Evolutionary conservation across 148 eudicot species (phyloP).

Genomic region (Nepenthes mirabilis): DNA sequence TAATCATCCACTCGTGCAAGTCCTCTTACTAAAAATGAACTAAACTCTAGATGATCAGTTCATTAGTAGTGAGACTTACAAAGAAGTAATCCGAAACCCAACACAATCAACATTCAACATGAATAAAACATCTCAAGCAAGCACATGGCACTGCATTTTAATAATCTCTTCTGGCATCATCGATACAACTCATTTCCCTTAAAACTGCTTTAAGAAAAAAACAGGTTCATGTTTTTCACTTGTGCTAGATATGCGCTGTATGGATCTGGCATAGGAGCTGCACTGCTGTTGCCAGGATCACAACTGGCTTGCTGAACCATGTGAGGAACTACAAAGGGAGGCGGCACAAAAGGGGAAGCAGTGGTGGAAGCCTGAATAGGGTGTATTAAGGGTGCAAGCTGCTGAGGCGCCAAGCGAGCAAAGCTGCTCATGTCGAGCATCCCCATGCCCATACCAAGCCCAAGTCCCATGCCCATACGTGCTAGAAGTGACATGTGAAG

Average conservation of each 20-base stretch:
- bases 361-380: conserved; percentile 16
- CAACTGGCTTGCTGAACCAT: conserved; percentile 23
- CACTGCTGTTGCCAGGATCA: conserved; percentile 16
- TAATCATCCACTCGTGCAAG: no score
- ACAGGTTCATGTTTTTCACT: conserved; percentile 12
- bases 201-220: no score
- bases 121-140: no score
- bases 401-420: conserved; percentile 15
- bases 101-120: no score
- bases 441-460: conserved; percentile 52
- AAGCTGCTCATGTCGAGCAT: conserved; percentile 29
- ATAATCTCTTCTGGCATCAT: no score
- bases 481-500: conserved; percentile 71
- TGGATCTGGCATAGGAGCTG: conserved; percentile 35
- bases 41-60: no score
- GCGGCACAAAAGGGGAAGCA: conserved; percentile 28
- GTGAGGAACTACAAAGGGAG: conserved; percentile 37
- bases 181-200: no score
- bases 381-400: conserved; percentile 18
- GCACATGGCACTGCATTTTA: no score
- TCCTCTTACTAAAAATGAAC: no score
- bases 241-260: conserved; percentile 51
- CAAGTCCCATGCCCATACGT: conserved; percentile 56
- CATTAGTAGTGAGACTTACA: no score
- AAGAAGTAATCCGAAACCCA: no score